Evolutionary conservation across 129 eudicot genomes (phyloP).

Genomic region (Escallonia herrerae): DNA sequence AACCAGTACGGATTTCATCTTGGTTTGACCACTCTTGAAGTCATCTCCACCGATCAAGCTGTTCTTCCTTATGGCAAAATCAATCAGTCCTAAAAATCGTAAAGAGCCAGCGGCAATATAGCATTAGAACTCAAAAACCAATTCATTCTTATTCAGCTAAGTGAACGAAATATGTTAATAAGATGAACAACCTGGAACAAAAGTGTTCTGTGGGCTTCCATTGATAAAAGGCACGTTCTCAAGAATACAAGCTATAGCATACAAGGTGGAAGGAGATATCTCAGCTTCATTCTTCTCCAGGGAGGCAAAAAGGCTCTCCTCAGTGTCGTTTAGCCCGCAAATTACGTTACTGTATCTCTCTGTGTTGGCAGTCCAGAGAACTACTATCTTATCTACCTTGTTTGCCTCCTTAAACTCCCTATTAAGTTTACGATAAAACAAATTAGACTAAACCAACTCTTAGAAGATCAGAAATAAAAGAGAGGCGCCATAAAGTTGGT

Average conservation of each 20-base stretch:
- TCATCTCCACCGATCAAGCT: conserved; percentile 96
- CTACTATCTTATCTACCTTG: conserved; percentile 86
- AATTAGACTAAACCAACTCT: not conserved
- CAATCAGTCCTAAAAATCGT: conserved; percentile 57
- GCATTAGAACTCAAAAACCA: not conserved
- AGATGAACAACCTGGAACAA: conserved; percentile 51
- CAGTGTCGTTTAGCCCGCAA: conserved; percentile 87
- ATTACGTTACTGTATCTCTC: conserved; percentile 91
- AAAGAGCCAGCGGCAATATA: not conserved
- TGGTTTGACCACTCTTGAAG: conserved; percentile 98
- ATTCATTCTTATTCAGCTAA: not conserved
- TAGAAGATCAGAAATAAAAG: too few species aligned
- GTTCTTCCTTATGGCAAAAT: conserved; percentile 80
- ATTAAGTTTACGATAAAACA: not conserved
- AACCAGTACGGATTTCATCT: conserved; percentile 98
- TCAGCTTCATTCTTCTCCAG: conserved; percentile 82
- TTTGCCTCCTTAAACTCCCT: conserved; percentile 95
- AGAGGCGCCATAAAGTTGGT: too few species aligned
- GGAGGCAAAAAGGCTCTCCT: conserved; percentile 71
- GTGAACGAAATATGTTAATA: not conserved
- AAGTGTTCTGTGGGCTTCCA: conserved; percentile 99
- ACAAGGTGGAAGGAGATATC: conserved; percentile 92
- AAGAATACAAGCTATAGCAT: conserved; percentile 84
- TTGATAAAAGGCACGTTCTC: conserved; percentile 93
- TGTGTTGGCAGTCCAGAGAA: conserved; percentile 92